Conservation (phyloP, 2,329 filamentous ascomycete genomes). For the Fusarium tuaranense region DNA sequence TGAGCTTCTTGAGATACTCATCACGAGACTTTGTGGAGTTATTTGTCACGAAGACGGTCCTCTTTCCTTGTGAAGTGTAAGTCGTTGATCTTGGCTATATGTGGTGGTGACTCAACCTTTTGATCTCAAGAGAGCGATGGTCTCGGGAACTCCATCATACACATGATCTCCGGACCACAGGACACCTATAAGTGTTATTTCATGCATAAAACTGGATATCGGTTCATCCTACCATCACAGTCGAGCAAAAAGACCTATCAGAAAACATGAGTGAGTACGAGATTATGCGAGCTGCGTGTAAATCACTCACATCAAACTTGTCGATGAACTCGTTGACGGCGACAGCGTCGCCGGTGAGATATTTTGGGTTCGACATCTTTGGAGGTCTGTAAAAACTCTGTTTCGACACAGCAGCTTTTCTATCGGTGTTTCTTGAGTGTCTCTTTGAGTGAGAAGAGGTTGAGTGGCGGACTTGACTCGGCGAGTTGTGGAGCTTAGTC, state of each 20-base stretch:
- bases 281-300: constrained; percentile 1
- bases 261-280: constrained; percentile 15
- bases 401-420: not conserved
- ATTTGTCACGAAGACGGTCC: constrained; percentile 96
- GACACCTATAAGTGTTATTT: constrained; percentile 72
- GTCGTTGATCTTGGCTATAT: constrained; percentile 2
- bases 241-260: constrained; percentile 90
- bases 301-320: constrained; percentile 85
- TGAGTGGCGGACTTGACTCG: constrained; percentile 3
- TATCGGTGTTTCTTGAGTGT: not conserved
- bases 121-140: constrained; percentile 82
- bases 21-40: constrained; percentile 96
- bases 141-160: constrained; percentile 87
- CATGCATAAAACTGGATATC: not conserved
- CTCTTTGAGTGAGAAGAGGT: constrained; percentile 3
- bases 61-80: constrained; percentile 74
- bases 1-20: constrained; percentile 94
- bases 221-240: constrained; percentile 82
- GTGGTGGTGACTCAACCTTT: constrained; percentile 68
- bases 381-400: not conserved
- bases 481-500: constrained; percentile 23
- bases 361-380: constrained; percentile 57
- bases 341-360: constrained; percentile 82
- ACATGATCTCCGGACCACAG: constrained; percentile 96
- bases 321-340: constrained; percentile 87